These are phyloP conservation scores for Phytophthora litchii DNA, from an alignment of 352 stramenopile species.

Conservation along the genomic window DNA sequence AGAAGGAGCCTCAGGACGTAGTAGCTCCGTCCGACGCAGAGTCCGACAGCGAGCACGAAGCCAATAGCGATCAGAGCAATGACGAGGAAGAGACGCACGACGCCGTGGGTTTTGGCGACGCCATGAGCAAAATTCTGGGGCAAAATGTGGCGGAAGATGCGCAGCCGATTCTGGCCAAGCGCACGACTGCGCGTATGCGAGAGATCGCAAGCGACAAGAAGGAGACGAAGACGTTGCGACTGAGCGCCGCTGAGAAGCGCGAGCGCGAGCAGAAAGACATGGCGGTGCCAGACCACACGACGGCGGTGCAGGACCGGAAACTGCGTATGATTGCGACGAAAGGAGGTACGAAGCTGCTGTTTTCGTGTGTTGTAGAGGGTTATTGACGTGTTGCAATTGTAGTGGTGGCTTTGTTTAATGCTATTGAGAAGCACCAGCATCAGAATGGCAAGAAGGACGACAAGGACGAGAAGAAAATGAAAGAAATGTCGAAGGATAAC, in stretches of 20 bases:
- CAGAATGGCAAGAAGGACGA: slow-evolving; percentile 59
- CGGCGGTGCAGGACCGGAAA: slow-evolving; percentile 64
- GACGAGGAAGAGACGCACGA: slow-evolving; percentile 46
- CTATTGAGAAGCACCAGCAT: slow-evolving; percentile 88
- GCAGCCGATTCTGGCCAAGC: slow-evolving; percentile 84
- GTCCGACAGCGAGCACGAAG: slow-evolving; percentile 13
- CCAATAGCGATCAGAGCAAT: slow-evolving; percentile 10
- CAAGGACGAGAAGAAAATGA: slow-evolving; percentile 82
- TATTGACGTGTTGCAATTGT: slow-evolving; percentile 8
- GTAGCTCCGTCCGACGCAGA: slow-evolving; percentile 2
- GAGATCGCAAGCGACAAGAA: slow-evolving; percentile 83
- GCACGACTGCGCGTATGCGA: slow-evolving; percentile 82
- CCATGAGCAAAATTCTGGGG: slow-evolving; percentile 86
- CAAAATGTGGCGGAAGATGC: slow-evolving; percentile 74
- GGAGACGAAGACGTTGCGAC: slow-evolving; percentile 63
- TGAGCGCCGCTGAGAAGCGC: slow-evolving; percentile 78
- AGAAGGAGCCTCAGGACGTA: slow-evolving; percentile 10
- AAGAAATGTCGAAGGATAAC: slow-evolving; percentile 86
- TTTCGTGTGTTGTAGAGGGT: neutral
- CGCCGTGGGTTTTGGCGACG: slow-evolving; percentile 82
- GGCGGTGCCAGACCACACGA: slow-evolving; percentile 65
- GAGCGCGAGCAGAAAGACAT: slow-evolving; percentile 82
- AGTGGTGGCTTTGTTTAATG: slow-evolving; percentile 88
- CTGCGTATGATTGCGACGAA: slow-evolving; percentile 85
- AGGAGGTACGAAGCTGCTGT: slow-evolving; percentile 45